Percentiles rank a stretch among this genome's conserved stretches.
These are phyloP conservation scores for Udeniomyces megalosporus DNA, from an alignment of 768 basidiomycete genomes.

Conservation along the genomic window DNA sequence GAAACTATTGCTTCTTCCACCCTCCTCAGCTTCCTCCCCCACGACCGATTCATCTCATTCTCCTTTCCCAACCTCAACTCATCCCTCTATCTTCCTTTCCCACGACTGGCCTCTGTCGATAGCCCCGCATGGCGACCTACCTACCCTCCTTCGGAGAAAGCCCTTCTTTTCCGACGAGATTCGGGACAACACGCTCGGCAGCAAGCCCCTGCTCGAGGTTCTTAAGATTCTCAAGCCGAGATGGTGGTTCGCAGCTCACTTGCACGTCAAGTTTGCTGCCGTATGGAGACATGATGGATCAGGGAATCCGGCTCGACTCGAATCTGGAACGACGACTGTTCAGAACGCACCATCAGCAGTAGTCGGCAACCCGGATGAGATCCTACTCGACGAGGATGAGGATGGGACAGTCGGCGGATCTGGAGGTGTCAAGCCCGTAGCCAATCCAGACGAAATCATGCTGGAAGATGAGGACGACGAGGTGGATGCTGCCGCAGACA, in stretches of 20 bases:
- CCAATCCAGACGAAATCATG: constrained; percentile 22
- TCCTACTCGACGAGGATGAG: constrained; percentile 19
- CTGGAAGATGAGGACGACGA: constrained; percentile 21
- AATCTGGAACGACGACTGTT: constrained; percentile 15
- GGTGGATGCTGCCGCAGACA: constrained; percentile 19
- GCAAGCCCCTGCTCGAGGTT: constrained; percentile 67
- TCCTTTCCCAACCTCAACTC: constrained; percentile 3
- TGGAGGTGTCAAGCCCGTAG: constrained; percentile 21
- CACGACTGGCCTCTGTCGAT: constrained; percentile 93
- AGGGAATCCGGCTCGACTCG: background rate
- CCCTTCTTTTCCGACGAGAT: constrained; percentile 62
- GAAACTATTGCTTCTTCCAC: constrained; percentile 34
- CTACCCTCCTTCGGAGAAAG: constrained; percentile 52
- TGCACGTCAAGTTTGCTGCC: constrained; percentile 77
- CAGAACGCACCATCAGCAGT: background rate
- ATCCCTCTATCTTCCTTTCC: constrained; percentile 54
- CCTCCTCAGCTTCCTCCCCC: background rate
- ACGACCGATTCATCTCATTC: background rate
- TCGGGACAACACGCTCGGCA: constrained; percentile 52
- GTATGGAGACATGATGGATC: constrained; percentile 23
- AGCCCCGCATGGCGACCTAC: constrained; percentile 52
- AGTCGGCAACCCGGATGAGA: background rate
- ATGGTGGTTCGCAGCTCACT: constrained; percentile 88
- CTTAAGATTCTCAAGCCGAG: constrained; percentile 52
- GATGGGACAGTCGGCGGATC: constrained; percentile 20